Evolutionary conservation across 176 grass and related monocot species (phyloP), one percentile per base, ranked within the genome.

Genomic region (Oryza punctata): DNA sequence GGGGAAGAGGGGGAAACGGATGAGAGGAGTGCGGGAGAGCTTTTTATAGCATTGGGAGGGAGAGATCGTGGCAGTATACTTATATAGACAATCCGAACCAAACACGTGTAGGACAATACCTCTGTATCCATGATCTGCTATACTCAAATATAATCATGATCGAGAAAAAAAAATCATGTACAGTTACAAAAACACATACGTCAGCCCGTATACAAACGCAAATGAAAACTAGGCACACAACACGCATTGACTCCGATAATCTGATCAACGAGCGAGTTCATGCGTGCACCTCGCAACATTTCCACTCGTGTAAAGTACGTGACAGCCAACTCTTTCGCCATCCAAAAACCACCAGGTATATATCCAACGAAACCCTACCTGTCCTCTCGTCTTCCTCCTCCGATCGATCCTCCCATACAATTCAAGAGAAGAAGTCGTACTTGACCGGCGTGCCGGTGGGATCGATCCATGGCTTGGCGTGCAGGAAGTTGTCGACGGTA

Each of bases 401-500:
- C 45, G 8, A 7, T 12, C n/a, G n/a, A n/a, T n/a, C n/a, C n/a
- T n/a, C n/a, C n/a, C n/a, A n/a, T n/a, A n/a, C n/a, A n/a, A n/a
- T 54, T 95, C 80, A 96, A 52, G 70, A 59, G 83, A 88, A 96
- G 4, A 98, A 86, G 13, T 90, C 91, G 67, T 91, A 78, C 75
- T 91, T 92, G 25, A 91, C 92, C 3, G 92, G 95, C 46, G 91
- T 89, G 6, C 88, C 85, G 12, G 89, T 95, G 6, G 79, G 40
- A 12, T 82, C 80, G 76, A 98, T 98, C 96, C 96, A 98, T 0
- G 81, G 63, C 37, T 85, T 75, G 0, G 79, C 91, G 45, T 95
- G 84, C 75, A 98, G 85, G 91, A 98, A 98, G 47, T 24, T 79
- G 18, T 72, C 82, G 19, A 93, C 63, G 0, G 95, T 90, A 82